Percentiles rank a stretch among this genome's conserved stretches.
phyloP scores from a whole-genome alignment of 305 asterid genomes.

The Fraxinus velutina region DNA sequence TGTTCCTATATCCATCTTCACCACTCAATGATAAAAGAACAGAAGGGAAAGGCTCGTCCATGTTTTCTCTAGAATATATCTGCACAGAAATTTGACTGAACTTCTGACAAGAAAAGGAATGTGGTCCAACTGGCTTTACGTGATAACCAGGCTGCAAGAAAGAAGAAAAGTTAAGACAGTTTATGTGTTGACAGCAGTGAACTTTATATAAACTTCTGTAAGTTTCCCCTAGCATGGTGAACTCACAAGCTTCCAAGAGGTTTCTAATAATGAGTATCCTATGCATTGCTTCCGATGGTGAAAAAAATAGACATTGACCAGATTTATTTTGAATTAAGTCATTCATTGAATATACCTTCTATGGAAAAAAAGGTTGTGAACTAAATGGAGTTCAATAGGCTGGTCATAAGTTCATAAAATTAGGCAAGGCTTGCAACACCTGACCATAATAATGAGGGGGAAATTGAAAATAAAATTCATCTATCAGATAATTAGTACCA shows the following conservation, averaged over 20 bases:
- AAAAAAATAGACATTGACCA: background rate
- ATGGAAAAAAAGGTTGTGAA: slow-evolving; percentile 14
- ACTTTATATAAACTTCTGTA: background rate
- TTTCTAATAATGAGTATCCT: slow-evolving; percentile 1
- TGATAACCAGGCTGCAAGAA: slow-evolving; percentile 83
- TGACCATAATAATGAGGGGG: background rate
- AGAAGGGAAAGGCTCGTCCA: slow-evolving; percentile 72
- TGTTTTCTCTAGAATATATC: slow-evolving; percentile 60
- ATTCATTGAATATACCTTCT: background rate
- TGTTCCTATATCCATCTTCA: slow-evolving; percentile 96
- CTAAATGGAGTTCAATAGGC: background rate
- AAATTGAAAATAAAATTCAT: slow-evolving; percentile 5
- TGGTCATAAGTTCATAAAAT: background rate
- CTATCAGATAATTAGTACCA: slow-evolving; percentile 7
- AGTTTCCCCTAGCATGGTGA: background rate
- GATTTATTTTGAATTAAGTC: background rate
- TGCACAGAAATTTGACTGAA: slow-evolving; percentile 76
- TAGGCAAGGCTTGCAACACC: background rate
- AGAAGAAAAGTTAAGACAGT: slow-evolving; percentile 27
- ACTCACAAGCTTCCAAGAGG: slow-evolving; percentile 1
- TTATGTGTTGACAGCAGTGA: slow-evolving; percentile 12
- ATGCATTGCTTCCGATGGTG: slow-evolving; percentile 3
- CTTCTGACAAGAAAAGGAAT: slow-evolving; percentile 87
- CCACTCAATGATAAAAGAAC: slow-evolving; percentile 90
- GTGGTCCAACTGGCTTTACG: slow-evolving; percentile 61